Evolutionary conservation across 805 yeast species (phyloP).

Genomic region (Maudiozyma turicensis): DNA sequence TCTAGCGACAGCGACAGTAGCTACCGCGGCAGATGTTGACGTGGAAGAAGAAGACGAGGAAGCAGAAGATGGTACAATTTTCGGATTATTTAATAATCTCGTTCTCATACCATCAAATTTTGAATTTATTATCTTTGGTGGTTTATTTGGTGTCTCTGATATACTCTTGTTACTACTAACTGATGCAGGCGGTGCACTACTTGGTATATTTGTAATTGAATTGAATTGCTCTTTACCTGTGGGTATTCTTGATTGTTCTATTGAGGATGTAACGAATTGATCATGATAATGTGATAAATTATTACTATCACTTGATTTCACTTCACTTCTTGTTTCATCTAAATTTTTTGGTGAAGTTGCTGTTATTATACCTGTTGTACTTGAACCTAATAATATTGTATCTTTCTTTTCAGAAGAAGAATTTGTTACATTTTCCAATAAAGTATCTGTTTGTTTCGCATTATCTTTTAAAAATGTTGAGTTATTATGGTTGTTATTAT

Average conservation of each 20-base stretch:
- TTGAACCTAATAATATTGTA: too few relatives aligned
- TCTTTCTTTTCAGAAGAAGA: too few relatives aligned
- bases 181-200: neutral
- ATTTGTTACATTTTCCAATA: too few relatives aligned
- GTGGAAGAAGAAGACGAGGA: neutral
- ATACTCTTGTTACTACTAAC: neutral
- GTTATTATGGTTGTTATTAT: neutral
- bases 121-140: slow-evolving; percentile 25
- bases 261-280: slow-evolving; percentile 2
- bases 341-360: neutral
- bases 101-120: slow-evolving; percentile 25
- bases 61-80: neutral
- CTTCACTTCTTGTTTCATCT: neutral
- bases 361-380: too few relatives aligned
- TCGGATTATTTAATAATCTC: slow-evolving; percentile 22
- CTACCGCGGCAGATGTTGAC: neutral
- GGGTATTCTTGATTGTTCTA: neutral
- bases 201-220: neutral
- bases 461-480: too few relatives aligned
- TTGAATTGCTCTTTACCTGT: neutral
- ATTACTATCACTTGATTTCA: neutral
- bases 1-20: slow-evolving; percentile 1
- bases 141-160: neutral
- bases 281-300: slow-evolving; percentile 9
- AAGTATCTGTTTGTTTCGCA: too few relatives aligned